Percentiles rank a stretch among this genome's conserved stretches.
These are phyloP conservation scores for Sporisorium exsertum DNA, from an alignment of 1,284 basidiomycete species.

Conservation along the genomic window DNA sequence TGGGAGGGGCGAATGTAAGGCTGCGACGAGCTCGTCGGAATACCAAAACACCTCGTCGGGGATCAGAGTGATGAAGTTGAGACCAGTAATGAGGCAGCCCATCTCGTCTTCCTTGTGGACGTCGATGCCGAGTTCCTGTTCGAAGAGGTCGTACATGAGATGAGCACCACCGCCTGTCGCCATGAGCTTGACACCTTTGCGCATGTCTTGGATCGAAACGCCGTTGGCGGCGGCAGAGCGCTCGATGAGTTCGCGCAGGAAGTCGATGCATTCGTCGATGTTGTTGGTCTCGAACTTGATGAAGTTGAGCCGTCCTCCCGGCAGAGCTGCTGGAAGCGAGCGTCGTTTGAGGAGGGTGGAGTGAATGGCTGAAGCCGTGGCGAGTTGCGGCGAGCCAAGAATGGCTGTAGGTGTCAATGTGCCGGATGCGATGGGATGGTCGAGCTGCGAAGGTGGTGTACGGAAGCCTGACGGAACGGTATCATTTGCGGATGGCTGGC, in stretches of 20 bases:
- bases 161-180: conserved; percentile 98
- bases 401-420: conserved; percentile 62
- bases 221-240: conserved; percentile 87
- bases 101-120: conserved; percentile 94
- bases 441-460: conserved; percentile 49
- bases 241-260: conserved; percentile 87
- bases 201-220: conserved; percentile 91
- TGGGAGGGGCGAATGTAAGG: conserved; percentile 53
- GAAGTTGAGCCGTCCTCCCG: conserved; percentile 97
- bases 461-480: conserved; percentile 23
- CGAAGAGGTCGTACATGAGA: conserved; percentile 88
- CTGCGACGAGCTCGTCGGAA: conserved; percentile 88
- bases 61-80: conserved; percentile 96
- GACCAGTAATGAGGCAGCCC: conserved; percentile 95
- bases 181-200: conserved; percentile 92
- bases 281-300: conserved; percentile 95
- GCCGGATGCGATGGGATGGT: conserved; percentile 49
- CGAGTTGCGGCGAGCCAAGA: conserved; percentile 32
- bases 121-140: conserved; percentile 81
- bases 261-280: conserved; percentile 83
- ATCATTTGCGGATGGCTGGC: conserved; percentile 37
- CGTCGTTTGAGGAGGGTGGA: conserved; percentile 59
- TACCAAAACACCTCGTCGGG: conserved; percentile 99
- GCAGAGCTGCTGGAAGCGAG: conserved; percentile 61
- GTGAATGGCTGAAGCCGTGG: conserved; percentile 52